phyloP scores from a whole-genome alignment of 2,329 filamentous ascomycete genomes.

The Volutella citrinella region DNA sequence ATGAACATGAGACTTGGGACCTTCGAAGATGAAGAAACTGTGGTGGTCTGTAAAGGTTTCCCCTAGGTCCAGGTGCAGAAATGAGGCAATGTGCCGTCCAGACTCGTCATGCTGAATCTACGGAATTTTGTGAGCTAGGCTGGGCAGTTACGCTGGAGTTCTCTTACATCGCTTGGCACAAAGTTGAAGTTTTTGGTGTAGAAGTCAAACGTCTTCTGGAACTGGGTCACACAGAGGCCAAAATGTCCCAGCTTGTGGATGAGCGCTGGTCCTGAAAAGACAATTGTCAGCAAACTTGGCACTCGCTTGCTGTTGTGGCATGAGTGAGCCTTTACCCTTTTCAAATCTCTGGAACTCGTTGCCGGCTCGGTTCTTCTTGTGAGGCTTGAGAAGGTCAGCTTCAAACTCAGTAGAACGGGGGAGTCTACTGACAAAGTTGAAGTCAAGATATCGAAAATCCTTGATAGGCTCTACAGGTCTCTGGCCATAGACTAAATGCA shows the following conservation, averaged over 20 bases:
- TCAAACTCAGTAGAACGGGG: no score
- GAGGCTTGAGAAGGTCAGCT: slow-evolving; percentile 22
- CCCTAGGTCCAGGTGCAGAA: slow-evolving; percentile 44
- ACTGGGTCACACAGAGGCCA: slow-evolving; percentile 51
- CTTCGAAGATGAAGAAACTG: slow-evolving; percentile 49
- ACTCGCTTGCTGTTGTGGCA: background rate
- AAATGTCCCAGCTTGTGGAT: slow-evolving; percentile 56
- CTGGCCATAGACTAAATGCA: slow-evolving; percentile 58
- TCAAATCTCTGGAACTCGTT: slow-evolving; percentile 49
- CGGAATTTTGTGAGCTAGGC: no score
- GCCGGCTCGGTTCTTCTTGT: slow-evolving; percentile 38
- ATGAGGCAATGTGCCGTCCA: slow-evolving; percentile 39
- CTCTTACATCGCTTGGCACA: slow-evolving; percentile 40
- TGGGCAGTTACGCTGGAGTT: background rate
- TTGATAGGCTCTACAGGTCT: slow-evolving; percentile 32
- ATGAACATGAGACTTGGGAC: slow-evolving; percentile 53
- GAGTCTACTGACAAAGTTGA: slow-evolving; percentile 44
- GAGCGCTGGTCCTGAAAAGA: slow-evolving; percentile 39
- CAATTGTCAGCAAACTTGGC: background rate
- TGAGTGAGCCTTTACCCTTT: slow-evolving; percentile 1
- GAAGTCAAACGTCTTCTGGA: slow-evolving; percentile 46
- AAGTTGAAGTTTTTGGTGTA: slow-evolving; percentile 51
- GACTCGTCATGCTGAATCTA: slow-evolving; percentile 3
- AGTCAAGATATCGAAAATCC: slow-evolving; percentile 37
- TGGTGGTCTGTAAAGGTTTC: slow-evolving; percentile 47